Conservation (phyloP, 176 grass and related monocot genomes). For the Phoenix roebelenii region DNA sequence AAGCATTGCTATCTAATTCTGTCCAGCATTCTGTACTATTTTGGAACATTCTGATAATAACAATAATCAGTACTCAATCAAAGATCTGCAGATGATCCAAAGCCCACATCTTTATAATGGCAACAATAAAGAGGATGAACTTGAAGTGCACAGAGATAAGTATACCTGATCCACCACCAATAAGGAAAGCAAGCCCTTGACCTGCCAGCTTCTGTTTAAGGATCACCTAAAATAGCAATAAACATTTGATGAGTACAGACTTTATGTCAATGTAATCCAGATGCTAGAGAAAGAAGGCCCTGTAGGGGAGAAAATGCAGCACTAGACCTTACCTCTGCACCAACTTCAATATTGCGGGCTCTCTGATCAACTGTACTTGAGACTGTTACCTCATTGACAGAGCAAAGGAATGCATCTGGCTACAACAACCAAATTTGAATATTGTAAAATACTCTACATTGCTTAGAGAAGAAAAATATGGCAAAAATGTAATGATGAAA, state of each 20-base stretch:
- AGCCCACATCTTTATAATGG: no score
- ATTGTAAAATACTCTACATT: neutral
- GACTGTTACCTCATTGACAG: slow-evolving; percentile 65
- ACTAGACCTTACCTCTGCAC: slow-evolving; percentile 61
- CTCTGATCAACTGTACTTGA: slow-evolving; percentile 60
- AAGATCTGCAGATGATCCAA: no score
- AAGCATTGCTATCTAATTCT: no score
- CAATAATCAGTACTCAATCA: no score
- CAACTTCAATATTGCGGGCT: slow-evolving; percentile 62
- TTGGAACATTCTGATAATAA: no score
- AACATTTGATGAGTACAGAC: neutral
- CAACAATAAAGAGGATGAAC: slow-evolving; percentile 5
- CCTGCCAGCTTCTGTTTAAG: slow-evolving; percentile 94
- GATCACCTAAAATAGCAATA: slow-evolving; percentile 41
- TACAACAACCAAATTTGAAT: slow-evolving; percentile 31
- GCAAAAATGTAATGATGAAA: no score
- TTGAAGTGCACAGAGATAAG: neutral
- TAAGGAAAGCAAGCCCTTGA: slow-evolving; percentile 87
- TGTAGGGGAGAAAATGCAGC: neutral
- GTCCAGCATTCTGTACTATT: no score
- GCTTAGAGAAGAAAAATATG: no score
- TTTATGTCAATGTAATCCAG: no score
- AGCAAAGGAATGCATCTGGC: slow-evolving; percentile 80
- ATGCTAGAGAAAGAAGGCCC: no score
- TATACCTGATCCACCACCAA: slow-evolving; percentile 78